Conservation (phyloP, 768 basidiomycete species). For the Macrolepiota dolichaula region DNA sequence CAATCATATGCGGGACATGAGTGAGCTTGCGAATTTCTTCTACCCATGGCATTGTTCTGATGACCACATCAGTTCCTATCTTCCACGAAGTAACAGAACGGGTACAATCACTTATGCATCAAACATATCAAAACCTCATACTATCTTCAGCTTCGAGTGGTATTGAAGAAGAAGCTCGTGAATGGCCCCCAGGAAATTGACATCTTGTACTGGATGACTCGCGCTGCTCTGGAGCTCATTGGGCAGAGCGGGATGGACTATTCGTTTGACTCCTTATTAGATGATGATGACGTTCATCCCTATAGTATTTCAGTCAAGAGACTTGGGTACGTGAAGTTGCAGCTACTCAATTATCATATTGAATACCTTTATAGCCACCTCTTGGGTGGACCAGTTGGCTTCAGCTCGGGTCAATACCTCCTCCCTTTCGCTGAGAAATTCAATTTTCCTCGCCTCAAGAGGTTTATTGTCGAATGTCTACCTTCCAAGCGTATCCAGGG, state of each 20-base stretch:
- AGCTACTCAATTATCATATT: background rate
- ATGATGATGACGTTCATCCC: conserved; percentile 25
- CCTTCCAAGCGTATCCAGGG: background rate
- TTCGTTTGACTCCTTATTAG: conserved; percentile 26
- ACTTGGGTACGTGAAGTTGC: conserved; percentile 23
- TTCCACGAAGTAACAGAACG: conserved; percentile 23
- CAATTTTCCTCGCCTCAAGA: background rate
- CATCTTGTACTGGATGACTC: conserved; percentile 23
- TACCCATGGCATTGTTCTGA: background rate
- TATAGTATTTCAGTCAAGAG: conserved; percentile 28
- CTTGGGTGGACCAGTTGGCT: background rate
- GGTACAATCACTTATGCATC: conserved; percentile 6
- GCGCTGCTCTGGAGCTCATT: conserved; percentile 28
- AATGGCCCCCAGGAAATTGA: conserved; percentile 19
- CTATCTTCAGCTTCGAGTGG: background rate
- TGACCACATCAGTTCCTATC: conserved; percentile 21
- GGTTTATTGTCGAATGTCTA: background rate
- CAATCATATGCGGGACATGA: conserved; percentile 28
- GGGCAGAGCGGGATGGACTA: conserved; percentile 28
- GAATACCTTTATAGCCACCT: background rate
- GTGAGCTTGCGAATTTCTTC: conserved; percentile 9
- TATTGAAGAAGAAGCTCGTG: conserved; percentile 15
- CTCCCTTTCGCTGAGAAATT: background rate
- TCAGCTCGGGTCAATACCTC: background rate
- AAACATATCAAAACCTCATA: background rate